Conservation (phyloP, 176 grass and related monocot genomes). For the Zea mays region DNA sequence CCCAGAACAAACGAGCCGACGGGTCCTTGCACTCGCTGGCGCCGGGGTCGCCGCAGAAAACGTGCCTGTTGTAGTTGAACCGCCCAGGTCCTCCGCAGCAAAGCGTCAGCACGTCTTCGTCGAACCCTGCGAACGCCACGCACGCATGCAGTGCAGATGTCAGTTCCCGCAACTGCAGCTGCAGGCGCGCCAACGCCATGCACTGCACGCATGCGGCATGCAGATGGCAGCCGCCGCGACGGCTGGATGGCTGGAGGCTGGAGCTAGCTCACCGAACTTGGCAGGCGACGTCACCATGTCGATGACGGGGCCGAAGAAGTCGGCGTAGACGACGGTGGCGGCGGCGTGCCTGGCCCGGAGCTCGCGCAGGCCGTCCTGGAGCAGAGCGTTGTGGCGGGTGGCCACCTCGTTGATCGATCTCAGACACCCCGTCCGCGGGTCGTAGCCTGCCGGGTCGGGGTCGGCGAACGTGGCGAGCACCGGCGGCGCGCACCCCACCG, state of each 20-base stretch:
- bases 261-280: slow-evolving; percentile 46
- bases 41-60: slow-evolving; percentile 25
- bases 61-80: not conserved
- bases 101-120: slow-evolving; percentile 19
- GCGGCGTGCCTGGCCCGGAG: slow-evolving; percentile 43
- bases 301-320: slow-evolving; percentile 49
- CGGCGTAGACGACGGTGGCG: slow-evolving; percentile 44
- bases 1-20: slow-evolving; percentile 38
- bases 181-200: no score
- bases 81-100: slow-evolving; percentile 41
- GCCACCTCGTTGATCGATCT: slow-evolving; percentile 40
- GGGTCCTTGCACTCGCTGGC: slow-evolving; percentile 17
- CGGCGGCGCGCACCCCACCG: slow-evolving; percentile 44
- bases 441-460: slow-evolving; percentile 32
- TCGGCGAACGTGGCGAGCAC: slow-evolving; percentile 18
- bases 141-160: not conserved
- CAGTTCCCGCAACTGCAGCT: not conserved
- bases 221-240: no score
- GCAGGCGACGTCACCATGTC: slow-evolving; percentile 48
- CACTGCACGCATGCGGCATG: no score
- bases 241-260: no score
- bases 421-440: slow-evolving; percentile 53
- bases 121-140: slow-evolving; percentile 29
- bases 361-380: slow-evolving; percentile 33
- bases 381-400: slow-evolving; percentile 48